Conservation (phyloP, 768 basidiomycete species). For the Lactarius vividus region DNA sequence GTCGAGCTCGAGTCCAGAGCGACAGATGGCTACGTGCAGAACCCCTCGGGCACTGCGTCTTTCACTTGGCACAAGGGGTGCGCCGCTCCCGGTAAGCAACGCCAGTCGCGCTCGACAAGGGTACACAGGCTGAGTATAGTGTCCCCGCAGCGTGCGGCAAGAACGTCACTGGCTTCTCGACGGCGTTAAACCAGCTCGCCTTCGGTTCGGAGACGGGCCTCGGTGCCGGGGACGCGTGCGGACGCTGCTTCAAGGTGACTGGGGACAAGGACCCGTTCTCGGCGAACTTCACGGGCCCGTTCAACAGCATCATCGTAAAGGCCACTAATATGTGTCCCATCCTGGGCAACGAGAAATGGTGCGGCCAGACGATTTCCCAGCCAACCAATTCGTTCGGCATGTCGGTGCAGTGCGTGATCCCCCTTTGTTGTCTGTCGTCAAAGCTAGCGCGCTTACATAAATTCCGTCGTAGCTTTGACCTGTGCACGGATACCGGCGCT, state of each 20-base stretch:
- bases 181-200: slow-evolving; percentile 57
- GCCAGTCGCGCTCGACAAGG: not conserved
- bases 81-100: slow-evolving; percentile 43
- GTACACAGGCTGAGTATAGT: not conserved
- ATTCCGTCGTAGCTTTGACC: not conserved
- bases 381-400: slow-evolving; percentile 43
- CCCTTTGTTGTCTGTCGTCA: not conserved
- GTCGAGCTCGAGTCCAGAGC: slow-evolving; percentile 27
- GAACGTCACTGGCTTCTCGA: slow-evolving; percentile 49
- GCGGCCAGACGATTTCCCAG: slow-evolving; percentile 47
- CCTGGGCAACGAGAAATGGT: slow-evolving; percentile 51
- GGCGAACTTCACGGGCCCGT: slow-evolving; percentile 49
- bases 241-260: slow-evolving; percentile 57
- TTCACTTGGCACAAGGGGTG: slow-evolving; percentile 59
- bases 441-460: not conserved
- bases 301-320: slow-evolving; percentile 55
- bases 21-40: slow-evolving; percentile 54
- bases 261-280: slow-evolving; percentile 51
- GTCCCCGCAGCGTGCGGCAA: slow-evolving; percentile 47
- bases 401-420: slow-evolving; percentile 47
- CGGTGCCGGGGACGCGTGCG: slow-evolving; percentile 59
- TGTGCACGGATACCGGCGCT: not conserved
- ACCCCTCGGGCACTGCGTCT: slow-evolving; percentile 48
- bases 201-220: slow-evolving; percentile 51
- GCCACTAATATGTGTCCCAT: slow-evolving; percentile 46